Evolutionary conservation across 441 rosid genomes (phyloP).

Genomic region (Populus trichocarpa): DNA sequence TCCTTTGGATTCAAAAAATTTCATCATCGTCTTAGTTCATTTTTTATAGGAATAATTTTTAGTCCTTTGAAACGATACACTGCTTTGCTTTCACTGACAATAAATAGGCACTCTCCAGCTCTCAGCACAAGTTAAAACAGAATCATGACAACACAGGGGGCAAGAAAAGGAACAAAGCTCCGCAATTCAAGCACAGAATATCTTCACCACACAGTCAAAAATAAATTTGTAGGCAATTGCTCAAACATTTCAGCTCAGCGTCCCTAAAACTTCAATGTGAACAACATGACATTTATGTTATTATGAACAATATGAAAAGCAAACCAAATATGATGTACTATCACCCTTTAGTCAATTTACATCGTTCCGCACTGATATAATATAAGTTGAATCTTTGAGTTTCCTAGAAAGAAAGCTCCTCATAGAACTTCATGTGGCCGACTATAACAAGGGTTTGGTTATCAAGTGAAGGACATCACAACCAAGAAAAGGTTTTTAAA

Average conservation of each 20-base stretch:
- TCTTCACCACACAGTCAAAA: not conserved
- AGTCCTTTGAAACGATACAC: not conserved
- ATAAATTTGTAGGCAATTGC: not conserved
- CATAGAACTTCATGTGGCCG: not conserved
- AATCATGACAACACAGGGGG: not conserved
- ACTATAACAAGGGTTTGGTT: not conserved
- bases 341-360: not conserved
- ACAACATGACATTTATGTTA: not conserved
- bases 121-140: not conserved
- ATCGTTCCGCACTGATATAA: not conserved
- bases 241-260: not conserved
- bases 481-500: too few relatives aligned
- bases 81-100: not conserved
- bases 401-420: not conserved
- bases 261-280: not conserved
- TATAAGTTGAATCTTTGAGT: not conserved
- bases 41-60: not conserved
- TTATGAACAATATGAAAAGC: not conserved
- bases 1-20: not conserved
- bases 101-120: not conserved
- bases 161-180: not conserved
- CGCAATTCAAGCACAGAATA: not conserved
- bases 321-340: not conserved
- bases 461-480: not conserved
- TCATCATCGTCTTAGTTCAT: not conserved